These are phyloP conservation scores for Pyrrhoderma lamaoense DNA, from an alignment of 1,284 basidiomycete genomes.

Conservation along the genomic window DNA sequence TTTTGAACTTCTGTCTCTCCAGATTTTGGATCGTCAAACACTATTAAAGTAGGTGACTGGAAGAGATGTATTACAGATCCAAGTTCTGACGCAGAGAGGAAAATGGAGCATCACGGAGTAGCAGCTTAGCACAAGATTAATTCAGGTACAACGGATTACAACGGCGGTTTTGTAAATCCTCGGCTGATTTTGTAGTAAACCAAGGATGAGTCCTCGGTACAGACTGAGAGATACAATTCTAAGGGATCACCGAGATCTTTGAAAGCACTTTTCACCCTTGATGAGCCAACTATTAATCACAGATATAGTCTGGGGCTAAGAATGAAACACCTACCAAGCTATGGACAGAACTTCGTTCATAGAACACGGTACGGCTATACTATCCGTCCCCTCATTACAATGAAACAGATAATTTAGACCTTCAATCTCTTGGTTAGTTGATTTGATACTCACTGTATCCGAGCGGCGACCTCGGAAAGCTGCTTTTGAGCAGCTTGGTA, in stretches of 20 bases:
- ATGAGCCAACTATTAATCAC: slow-evolving; percentile 11
- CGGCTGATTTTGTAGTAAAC: slow-evolving; percentile 75
- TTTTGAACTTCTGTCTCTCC: too few relatives aligned
- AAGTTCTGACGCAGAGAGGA: too few relatives aligned
- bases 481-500: slow-evolving; percentile 45
- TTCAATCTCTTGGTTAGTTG: background rate
- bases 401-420: background rate
- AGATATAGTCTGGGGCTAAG: too few relatives aligned
- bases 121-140: background rate
- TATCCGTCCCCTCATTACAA: background rate
- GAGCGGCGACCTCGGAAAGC: slow-evolving; percentile 54
- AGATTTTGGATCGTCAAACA: too few relatives aligned
- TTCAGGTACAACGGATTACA: slow-evolving; percentile 30
- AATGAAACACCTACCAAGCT: slow-evolving; percentile 28
- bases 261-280: slow-evolving; percentile 54
- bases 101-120: too few relatives aligned
- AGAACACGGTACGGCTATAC: slow-evolving; percentile 57
- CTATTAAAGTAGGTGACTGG: too few relatives aligned
- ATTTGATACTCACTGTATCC: slow-evolving; percentile 37
- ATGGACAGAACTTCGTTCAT: slow-evolving; percentile 57
- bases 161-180: slow-evolving; percentile 66
- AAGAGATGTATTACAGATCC: too few relatives aligned
- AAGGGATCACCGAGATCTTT: slow-evolving; percentile 36
- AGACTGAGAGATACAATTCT: slow-evolving; percentile 64
- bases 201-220: slow-evolving; percentile 68